Evolutionary conservation across 805 yeast genomes (phyloP).

Genomic region (Nakazawaea ambrosiae): DNA sequence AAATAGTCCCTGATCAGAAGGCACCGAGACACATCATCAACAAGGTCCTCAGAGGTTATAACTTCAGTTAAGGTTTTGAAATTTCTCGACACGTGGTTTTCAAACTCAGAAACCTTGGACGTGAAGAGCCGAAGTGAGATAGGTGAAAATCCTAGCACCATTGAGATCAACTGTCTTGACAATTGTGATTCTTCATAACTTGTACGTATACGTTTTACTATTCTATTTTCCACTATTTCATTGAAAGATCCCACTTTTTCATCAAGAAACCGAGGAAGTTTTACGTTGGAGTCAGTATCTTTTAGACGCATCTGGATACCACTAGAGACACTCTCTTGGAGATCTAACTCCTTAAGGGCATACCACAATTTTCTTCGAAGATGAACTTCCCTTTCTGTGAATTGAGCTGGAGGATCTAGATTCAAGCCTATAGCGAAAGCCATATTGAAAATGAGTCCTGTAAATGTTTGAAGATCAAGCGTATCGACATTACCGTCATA

Average conservation of each 20-base stretch:
- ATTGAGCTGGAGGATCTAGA: conserved; percentile 33
- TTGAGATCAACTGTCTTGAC: not conserved
- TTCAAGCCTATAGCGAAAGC: conserved; percentile 39
- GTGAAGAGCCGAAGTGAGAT: no score
- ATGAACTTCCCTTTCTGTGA: conserved; percentile 32
- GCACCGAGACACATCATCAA: not conserved
- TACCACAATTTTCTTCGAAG: conserved; percentile 57
- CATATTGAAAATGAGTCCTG: conserved; percentile 33
- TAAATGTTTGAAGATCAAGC: conserved; percentile 30
- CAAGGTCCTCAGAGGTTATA: not conserved
- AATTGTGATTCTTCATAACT: not conserved
- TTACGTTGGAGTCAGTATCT: conserved; percentile 34
- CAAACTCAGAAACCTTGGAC: not conserved
- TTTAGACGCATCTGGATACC: conserved; percentile 33
- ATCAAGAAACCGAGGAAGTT: conserved; percentile 30
- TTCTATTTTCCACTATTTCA: conserved; percentile 6
- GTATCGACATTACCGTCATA: conserved; percentile 41
- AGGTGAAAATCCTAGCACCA: not conserved
- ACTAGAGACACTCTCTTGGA: conserved; percentile 31
- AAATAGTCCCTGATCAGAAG: not conserved
- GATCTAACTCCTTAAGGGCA: conserved; percentile 34
- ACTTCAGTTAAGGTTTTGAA: not conserved
- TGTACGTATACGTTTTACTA: not conserved
- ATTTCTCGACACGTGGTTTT: not conserved
- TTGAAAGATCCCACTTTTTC: conserved; percentile 9